phyloP scores from a whole-genome alignment of 78 protist species.

The Speleostelium caveatum region DNA sequence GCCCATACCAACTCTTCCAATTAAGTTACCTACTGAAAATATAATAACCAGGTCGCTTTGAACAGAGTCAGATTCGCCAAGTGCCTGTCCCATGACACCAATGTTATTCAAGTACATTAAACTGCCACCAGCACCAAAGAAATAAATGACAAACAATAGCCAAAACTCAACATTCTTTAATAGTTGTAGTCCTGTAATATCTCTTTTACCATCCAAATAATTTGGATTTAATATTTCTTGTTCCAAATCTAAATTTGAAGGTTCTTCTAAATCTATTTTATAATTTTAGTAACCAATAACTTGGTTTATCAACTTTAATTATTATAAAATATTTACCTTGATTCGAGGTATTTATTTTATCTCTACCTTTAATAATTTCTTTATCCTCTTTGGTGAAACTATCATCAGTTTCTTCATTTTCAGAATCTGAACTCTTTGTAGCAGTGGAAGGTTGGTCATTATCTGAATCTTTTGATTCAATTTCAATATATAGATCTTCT shows the following conservation, averaged over 20 bases:
- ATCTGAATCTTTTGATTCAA: too few relatives aligned
- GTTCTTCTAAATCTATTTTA: background rate
- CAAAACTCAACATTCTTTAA: slow-evolving; percentile 26
- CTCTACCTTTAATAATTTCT: background rate
- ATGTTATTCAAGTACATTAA: slow-evolving; percentile 63
- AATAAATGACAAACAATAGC: slow-evolving; percentile 20
- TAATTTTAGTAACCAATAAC: background rate
- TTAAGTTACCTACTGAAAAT: slow-evolving; percentile 30
- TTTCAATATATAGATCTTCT: too few relatives aligned
- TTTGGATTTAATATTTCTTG: too few relatives aligned
- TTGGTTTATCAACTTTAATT: background rate
- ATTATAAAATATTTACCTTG: background rate
- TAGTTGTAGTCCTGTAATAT: slow-evolving; percentile 23
- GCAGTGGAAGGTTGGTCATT: too few relatives aligned
- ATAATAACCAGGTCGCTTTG: slow-evolving; percentile 53
- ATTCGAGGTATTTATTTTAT: background rate
- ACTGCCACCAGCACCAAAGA: slow-evolving; percentile 53
- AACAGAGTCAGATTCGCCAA: background rate
- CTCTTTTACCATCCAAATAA: slow-evolving; percentile 66
- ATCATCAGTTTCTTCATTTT: background rate
- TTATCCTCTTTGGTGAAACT: background rate
- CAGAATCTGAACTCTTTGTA: too few relatives aligned
- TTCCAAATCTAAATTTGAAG: background rate
- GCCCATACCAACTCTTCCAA: slow-evolving; percentile 44
- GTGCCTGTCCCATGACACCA: slow-evolving; percentile 5